phyloP scores from a whole-genome alignment of 2,329 filamentous ascomycete genomes.

The Capronia coronata region DNA sequence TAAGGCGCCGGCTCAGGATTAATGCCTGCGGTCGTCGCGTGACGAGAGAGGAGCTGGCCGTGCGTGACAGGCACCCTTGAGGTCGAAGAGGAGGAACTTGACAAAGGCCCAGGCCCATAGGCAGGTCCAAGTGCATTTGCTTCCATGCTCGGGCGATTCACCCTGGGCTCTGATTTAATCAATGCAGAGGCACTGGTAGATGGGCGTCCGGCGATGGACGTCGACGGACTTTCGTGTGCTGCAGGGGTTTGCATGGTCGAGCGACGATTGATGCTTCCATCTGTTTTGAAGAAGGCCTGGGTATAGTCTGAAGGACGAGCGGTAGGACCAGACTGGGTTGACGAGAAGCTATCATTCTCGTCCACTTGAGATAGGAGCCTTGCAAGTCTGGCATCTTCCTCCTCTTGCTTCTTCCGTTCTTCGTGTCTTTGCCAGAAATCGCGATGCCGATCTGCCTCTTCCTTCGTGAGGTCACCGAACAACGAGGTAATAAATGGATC shows the following conservation, averaged over 20 bases:
- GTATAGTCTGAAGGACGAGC: slow-evolving; percentile 11
- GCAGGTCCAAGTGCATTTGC: not conserved
- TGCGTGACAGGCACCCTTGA: not conserved
- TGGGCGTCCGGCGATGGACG: not conserved
- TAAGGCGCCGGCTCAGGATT: slow-evolving; percentile 2
- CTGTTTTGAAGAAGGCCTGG: slow-evolving; percentile 21
- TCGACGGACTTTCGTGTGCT: not conserved
- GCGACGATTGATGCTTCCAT: slow-evolving; percentile 20
- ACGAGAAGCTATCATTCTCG: slow-evolving; percentile 14
- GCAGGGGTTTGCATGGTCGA: not conserved
- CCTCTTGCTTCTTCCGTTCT: slow-evolving; percentile 26
- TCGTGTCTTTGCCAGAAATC: slow-evolving; percentile 16
- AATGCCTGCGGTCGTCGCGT: not conserved
- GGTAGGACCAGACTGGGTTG: slow-evolving; percentile 1
- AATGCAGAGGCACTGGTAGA: not conserved
- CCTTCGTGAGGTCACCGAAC: slow-evolving; percentile 15
- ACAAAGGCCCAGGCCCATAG: too few relatives aligned
- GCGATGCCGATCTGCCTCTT: slow-evolving; percentile 15
- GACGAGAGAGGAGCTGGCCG: not conserved
- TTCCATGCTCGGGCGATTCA: not conserved
- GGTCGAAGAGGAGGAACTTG: not conserved
- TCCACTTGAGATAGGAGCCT: slow-evolving; percentile 34
- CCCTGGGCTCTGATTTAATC: not conserved
- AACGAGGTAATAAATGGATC: slow-evolving; percentile 15
- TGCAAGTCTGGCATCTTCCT: slow-evolving; percentile 32